Evolutionary conservation across 352 stramenopile genomes (phyloP), one percentile per base, ranked within the genome.

Genomic region (Phytopythium aichiense): DNA sequence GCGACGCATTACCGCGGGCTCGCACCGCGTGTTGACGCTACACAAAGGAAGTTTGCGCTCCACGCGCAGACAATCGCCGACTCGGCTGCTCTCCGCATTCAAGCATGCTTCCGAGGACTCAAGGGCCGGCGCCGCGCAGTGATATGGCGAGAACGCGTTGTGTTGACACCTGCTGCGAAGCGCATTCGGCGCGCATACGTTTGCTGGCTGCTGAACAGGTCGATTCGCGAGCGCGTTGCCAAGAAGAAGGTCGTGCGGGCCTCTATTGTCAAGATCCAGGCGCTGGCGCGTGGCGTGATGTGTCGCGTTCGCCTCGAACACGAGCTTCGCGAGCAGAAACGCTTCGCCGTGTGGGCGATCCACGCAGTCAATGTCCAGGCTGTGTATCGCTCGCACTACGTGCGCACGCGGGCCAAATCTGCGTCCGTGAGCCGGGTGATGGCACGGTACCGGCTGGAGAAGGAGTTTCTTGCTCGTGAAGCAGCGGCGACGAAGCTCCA

Each of bases 41-140:
- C 84, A 31, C 62, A 79, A 57, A 71, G 88, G 45, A 94, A 91
- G 45, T 89, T 92, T 45, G 87, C 75, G 0, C 69, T 86, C 4
- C 84, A 93, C 54, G 72, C 90, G n/a, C 72, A 78, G 28, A 91
- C 84, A 40, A 92, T 94, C 56, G 68, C 75, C 45, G 72, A 85
- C 33, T 94, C 84, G 15, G 81, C 84, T 0, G 84, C 76, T 23
- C 38, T 94, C n/a, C 76, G 82, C 16, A 75, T 94, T 7, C 82
- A 94, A 48, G 83, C 82, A 0, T 73, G 84, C 25, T 89, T 79
- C 60, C 80, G 84, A 25, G 82, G 84, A 0, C 68, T 86, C 49
- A 40, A 80, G 16, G 80, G 75, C 16, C 73, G 84, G n/a, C 55
- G 46, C 23, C 56, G 87, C 43, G 84, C 81, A 7, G 64, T 71